Percentiles rank a stretch among this genome's conserved stretches.
These are phyloP conservation scores for Saturnispora quitensis DNA, from an alignment of 805 yeast species.

Conservation along the genomic window DNA sequence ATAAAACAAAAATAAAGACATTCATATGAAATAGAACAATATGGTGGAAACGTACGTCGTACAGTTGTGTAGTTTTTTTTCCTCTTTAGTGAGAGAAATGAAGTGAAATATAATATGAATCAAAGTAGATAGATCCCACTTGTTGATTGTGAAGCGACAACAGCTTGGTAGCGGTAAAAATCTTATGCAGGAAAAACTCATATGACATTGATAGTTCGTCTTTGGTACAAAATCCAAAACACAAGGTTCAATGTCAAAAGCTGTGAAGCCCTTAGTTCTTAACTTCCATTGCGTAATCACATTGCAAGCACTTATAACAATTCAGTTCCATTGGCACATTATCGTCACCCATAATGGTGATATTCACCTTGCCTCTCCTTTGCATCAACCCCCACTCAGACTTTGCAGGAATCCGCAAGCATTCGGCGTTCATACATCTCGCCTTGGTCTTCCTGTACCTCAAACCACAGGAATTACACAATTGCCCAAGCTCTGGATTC, in stretches of 20 bases:
- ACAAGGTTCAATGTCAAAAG: neutral
- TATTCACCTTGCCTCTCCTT: slow-evolving; percentile 44
- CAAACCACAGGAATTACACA: slow-evolving; percentile 93
- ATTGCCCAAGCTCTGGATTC: slow-evolving; percentile 85
- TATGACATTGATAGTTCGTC: neutral
- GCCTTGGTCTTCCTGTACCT: slow-evolving; percentile 92
- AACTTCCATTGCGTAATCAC: slow-evolving; percentile 48
- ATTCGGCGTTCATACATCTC: slow-evolving; percentile 64
- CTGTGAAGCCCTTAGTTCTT: slow-evolving; percentile 10
- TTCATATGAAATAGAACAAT: neutral
- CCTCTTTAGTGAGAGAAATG: neutral
- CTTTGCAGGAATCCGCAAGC: slow-evolving; percentile 90
- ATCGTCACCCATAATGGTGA: slow-evolving; percentile 11
- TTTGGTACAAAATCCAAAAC: slow-evolving; percentile 2
- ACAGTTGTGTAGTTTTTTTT: neutral
- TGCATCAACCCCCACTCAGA: slow-evolving; percentile 91
- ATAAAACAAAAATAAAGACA: neutral
- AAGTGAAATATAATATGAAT: neutral
- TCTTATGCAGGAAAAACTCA: neutral
- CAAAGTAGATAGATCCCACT: neutral
- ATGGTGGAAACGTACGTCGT: neutral
- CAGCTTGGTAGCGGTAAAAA: neutral
- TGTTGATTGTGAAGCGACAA: neutral
- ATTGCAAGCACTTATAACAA: slow-evolving; percentile 45
- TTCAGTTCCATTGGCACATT: slow-evolving; percentile 15